Conservation (phyloP, 208 protist species). For the Trypanosoma cruzi region DNA sequence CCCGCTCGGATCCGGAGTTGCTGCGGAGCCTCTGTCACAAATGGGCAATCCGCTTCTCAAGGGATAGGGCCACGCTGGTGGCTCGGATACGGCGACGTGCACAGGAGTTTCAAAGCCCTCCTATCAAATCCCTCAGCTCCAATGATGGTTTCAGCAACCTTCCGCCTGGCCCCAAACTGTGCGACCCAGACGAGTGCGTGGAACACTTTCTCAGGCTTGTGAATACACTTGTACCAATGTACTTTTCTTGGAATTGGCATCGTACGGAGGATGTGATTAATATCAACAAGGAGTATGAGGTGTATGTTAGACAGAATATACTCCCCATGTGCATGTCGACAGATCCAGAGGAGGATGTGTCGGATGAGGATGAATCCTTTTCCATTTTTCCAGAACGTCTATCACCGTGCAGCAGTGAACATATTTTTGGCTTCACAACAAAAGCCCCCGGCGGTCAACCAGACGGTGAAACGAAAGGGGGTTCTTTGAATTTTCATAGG, state of each 20-base stretch:
- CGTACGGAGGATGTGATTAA: slow-evolving; percentile 79
- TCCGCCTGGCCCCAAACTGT: slow-evolving; percentile 15
- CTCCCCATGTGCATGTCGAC: slow-evolving; percentile 68
- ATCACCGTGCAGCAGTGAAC: neutral
- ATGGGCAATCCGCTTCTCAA: slow-evolving; percentile 75
- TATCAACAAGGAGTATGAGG: slow-evolving; percentile 85
- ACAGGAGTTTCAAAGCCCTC: neutral
- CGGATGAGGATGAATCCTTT: slow-evolving; percentile 49
- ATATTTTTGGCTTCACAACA: neutral
- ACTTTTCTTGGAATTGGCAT: slow-evolving; percentile 92
- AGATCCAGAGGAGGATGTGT: slow-evolving; percentile 48
- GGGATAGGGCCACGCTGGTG: slow-evolving; percentile 57
- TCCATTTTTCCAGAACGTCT: slow-evolving; percentile 14
- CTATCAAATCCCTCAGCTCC: neutral
- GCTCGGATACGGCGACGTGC: slow-evolving; percentile 33
- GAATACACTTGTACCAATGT: slow-evolving; percentile 79
- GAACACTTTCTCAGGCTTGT: slow-evolving; percentile 79
- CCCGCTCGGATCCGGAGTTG: slow-evolving; percentile 68
- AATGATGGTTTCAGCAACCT: slow-evolving; percentile 20
- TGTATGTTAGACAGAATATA: slow-evolving; percentile 66
- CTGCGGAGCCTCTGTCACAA: slow-evolving; percentile 62
- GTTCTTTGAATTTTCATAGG: neutral
- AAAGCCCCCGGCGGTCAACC: neutral
- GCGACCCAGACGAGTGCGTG: slow-evolving; percentile 56
- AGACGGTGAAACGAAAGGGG: neutral